Percentiles rank a stretch among this genome's conserved stretches.
Conservation (phyloP, 176 grass and related monocot genomes). For the Cymbopogon citratus region DNA sequence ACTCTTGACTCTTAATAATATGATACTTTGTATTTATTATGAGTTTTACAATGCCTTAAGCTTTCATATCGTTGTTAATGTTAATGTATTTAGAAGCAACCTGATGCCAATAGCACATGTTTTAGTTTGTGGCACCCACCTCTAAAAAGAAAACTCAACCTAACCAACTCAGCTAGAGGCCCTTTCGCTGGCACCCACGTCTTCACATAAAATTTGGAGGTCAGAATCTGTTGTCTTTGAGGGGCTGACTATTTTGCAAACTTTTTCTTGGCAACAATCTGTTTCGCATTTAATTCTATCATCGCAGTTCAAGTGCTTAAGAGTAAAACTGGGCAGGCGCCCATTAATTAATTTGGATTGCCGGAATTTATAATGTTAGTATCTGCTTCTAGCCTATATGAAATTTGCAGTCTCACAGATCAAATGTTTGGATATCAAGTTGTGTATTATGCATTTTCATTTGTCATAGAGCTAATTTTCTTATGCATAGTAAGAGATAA, state of each 20-base stretch:
- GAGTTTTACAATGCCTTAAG: no score
- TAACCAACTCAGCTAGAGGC: no score
- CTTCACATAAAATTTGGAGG: background rate
- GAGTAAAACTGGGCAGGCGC: background rate
- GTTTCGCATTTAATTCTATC: background rate
- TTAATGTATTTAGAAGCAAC: no score
- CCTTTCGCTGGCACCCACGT: background rate
- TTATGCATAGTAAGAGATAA: background rate
- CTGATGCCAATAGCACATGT: no score
- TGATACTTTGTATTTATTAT: no score
- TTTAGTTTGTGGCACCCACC: no score
- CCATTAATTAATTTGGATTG: background rate
- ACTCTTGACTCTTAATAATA: no score
- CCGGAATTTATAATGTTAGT: background rate
- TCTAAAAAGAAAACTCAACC: no score
- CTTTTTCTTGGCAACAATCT: background rate
- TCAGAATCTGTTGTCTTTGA: background rate
- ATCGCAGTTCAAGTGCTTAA: background rate
- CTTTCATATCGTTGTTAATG: no score
- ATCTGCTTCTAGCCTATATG: background rate
- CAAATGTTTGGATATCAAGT: conserved; percentile 2
- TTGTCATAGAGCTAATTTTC: conserved; percentile 5
- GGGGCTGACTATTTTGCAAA: background rate
- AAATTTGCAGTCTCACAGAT: background rate
- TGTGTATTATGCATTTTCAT: background rate